Percentiles rank a stretch among this genome's conserved stretches.
These are phyloP conservation scores for Alternaria ethzedia DNA, from an alignment of 2,329 filamentous ascomycete species.

Conservation along the genomic window DNA sequence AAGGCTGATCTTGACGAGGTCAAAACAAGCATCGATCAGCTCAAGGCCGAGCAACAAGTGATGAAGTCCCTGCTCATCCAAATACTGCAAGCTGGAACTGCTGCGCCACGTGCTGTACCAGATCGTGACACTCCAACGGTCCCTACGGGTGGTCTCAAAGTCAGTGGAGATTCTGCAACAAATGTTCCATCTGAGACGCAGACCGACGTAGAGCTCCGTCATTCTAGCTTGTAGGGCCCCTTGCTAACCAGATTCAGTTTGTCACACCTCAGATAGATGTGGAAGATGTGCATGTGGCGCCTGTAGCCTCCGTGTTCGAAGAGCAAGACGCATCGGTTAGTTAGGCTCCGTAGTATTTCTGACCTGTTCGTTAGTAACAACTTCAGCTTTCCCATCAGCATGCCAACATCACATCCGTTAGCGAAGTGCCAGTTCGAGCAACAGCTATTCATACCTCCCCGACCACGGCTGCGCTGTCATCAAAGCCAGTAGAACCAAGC, in stretches of 20 bases:
- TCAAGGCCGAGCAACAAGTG: too few relatives aligned
- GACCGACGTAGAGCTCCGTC: neutral
- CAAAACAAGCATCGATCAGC: too few relatives aligned
- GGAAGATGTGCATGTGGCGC: too few relatives aligned
- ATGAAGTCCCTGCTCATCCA: neutral
- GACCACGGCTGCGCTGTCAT: too few relatives aligned
- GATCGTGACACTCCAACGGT: neutral
- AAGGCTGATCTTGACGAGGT: neutral
- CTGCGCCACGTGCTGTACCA: neutral
- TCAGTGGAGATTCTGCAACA: neutral
- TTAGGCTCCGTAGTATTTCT: too few relatives aligned
- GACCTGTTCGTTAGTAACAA: too few relatives aligned
- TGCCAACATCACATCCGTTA: too few relatives aligned
- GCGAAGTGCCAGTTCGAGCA: too few relatives aligned
- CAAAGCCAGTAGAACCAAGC: neutral
- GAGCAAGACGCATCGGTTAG: neutral
- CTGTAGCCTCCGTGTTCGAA: neutral
- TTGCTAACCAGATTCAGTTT: neutral
- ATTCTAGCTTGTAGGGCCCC: neutral
- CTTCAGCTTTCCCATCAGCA: too few relatives aligned
- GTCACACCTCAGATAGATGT: neutral
- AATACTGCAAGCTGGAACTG: rapidly evolving
- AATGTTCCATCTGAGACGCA: neutral
- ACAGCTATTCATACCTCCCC: too few relatives aligned
- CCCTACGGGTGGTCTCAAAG: too few relatives aligned